Percentiles rank a stretch among this genome's conserved stretches.
phyloP scores from a whole-genome alignment of 306 rosid genomes.

The Bauhinia variegata region DNA sequence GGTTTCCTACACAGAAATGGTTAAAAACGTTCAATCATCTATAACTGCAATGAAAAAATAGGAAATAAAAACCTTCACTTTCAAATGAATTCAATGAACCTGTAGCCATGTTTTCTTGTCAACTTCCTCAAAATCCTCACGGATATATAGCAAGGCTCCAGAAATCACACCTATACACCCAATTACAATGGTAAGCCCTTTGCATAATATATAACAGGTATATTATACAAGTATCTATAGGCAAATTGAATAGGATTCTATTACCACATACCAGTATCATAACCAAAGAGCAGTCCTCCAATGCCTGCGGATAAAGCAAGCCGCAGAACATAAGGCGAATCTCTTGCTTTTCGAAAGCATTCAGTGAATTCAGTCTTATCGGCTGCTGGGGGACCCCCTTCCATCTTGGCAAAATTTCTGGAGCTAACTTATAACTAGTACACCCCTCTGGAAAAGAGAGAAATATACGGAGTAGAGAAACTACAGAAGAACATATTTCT shows the following conservation, averaged over 20 bases:
- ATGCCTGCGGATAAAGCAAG: slow-evolving; percentile 87
- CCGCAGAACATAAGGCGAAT: slow-evolving; percentile 72
- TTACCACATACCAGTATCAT: slow-evolving; percentile 64
- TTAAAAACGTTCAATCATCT: neutral
- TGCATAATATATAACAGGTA: neutral
- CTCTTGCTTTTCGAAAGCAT: slow-evolving; percentile 63
- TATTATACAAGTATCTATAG: neutral
- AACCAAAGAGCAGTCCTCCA: slow-evolving; percentile 88
- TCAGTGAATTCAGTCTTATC: slow-evolving; percentile 60
- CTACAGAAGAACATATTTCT: neutral
- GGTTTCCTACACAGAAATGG: slow-evolving; percentile 58
- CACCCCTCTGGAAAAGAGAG: neutral
- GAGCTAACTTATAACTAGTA: neutral
- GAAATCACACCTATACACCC: slow-evolving; percentile 73
- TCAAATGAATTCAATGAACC: slow-evolving; percentile 25
- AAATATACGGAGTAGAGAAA: no score
- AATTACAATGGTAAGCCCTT: neutral
- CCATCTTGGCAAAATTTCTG: slow-evolving; percentile 45
- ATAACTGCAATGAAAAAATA: neutral
- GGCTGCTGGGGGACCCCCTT: slow-evolving; percentile 43
- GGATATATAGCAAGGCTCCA: slow-evolving; percentile 84
- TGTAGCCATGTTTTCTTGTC: slow-evolving; percentile 83
- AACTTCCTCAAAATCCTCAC: slow-evolving; percentile 63
- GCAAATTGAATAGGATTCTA: neutral
- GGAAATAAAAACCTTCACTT: no score